Conservation (phyloP, 352 stramenopile genomes). For the Pythium folliculosum region DNA sequence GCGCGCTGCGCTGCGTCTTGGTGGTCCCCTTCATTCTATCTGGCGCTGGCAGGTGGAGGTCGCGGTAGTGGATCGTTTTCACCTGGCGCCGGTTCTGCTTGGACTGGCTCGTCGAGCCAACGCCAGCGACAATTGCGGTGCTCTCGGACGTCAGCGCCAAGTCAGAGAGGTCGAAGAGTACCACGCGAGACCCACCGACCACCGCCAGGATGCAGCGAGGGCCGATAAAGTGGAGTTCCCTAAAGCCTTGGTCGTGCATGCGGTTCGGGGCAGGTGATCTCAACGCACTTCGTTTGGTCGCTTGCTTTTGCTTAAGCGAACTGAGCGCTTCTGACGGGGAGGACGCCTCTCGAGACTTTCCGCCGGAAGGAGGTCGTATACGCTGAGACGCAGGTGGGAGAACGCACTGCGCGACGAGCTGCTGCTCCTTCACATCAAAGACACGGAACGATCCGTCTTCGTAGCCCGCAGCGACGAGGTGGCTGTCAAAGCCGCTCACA, state of each 20-base stretch:
- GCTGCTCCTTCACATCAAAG: slow-evolving; percentile 51
- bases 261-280: neutral
- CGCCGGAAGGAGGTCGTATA: neutral
- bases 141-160: neutral
- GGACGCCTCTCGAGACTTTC: neutral
- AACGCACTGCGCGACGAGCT: slow-evolving; percentile 45
- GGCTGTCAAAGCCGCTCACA: slow-evolving; percentile 27
- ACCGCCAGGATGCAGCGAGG: slow-evolving; percentile 17
- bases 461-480: slow-evolving; percentile 44
- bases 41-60: slow-evolving; percentile 11
- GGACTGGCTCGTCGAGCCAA: neutral
- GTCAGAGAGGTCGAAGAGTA: slow-evolving; percentile 25
- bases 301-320: slow-evolving; percentile 23
- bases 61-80: slow-evolving; percentile 26
- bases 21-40: slow-evolving; percentile 4
- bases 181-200: slow-evolving; percentile 5
- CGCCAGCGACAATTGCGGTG: neutral
- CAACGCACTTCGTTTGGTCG: neutral
- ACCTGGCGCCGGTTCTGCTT: slow-evolving; percentile 9
- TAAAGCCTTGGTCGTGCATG: neutral
- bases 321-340: slow-evolving; percentile 14
- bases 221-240: slow-evolving; percentile 20
- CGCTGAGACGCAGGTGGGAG: neutral
- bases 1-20: neutral
- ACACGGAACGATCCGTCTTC: slow-evolving; percentile 50